phyloP scores from a whole-genome alignment of 768 basidiomycete genomes.

The Trametes elegans region DNA sequence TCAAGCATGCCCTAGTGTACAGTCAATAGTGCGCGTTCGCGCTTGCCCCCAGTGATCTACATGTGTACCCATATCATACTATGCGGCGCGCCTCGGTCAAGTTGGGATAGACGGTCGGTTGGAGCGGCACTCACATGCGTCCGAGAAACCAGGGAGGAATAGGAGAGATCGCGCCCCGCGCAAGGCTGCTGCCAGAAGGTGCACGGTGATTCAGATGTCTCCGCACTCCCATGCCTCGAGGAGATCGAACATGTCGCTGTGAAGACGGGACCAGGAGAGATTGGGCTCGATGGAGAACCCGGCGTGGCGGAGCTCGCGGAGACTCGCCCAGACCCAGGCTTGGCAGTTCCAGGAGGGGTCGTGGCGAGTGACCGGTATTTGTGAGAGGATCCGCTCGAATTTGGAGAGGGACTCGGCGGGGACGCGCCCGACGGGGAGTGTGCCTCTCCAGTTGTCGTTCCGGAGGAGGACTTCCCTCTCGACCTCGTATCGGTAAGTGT shows the following conservation, averaged over 20 bases:
- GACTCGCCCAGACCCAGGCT: slow-evolving; percentile 20
- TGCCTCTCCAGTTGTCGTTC: slow-evolving; percentile 16
- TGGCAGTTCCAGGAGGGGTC: slow-evolving; percentile 22
- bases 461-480: slow-evolving; percentile 11
- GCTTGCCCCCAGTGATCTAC: too few relatives aligned
- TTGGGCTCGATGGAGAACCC: slow-evolving; percentile 8
- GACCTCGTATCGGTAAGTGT: slow-evolving; percentile 20
- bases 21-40: too few relatives aligned
- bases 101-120: background rate
- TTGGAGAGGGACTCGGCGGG: slow-evolving; percentile 10
- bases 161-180: background rate
- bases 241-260: slow-evolving; percentile 10
- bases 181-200: background rate
- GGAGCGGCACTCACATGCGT: background rate
- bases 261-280: slow-evolving; percentile 12
- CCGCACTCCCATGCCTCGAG: slow-evolving; percentile 22
- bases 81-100: too few relatives aligned
- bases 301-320: slow-evolving; percentile 15
- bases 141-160: background rate
- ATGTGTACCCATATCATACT: too few relatives aligned
- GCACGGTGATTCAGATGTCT: slow-evolving; percentile 16
- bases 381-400: slow-evolving; percentile 17
- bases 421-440: slow-evolving; percentile 17
- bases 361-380: slow-evolving; percentile 18
- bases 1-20: background rate